Base-by-base conservation (phyloP, 305 asterid genomes). In the Fraxinus dipetala region DNA sequence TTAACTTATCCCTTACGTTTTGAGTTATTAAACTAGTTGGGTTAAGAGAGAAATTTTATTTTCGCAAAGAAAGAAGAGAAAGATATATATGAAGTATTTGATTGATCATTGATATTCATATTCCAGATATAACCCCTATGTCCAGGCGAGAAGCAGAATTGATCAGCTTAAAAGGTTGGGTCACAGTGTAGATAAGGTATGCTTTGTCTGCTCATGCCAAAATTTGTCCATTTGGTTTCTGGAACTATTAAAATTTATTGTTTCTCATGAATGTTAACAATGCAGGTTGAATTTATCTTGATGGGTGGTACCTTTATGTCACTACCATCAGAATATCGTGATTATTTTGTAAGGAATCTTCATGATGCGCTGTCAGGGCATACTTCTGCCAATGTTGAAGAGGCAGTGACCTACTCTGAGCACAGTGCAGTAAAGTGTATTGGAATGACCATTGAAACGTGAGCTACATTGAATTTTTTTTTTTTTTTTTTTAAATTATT, bases 221-320 rank as follows among this genome's bases (percentile, higher is more conserved):
- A 82, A 65, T 83, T 78, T 59, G 61, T 83, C 67, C 73, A 26
- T 75, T 80, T 16, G 73, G 30, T 77, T 78, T 70, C 45, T 35
- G 79, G 30, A 38, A 69, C 43, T 36, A 22, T 51, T 7, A 70
- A 18, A n/a, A 16, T 24, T 59, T 36, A 3, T 77, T 35, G 67
- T 80, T 72, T 75, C 70, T 78, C 45, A 59, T 69, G 75, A 79
- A 14, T 86, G 85, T 72, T 83, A 43, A 36, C 79, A 77, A 20
- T 79, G 81, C 90, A 95, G 99, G 98, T 96, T 82, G 99, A 96
- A 74, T 96, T 96, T 87, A 96, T 96, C 86, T 87, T 96, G 91
- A 96, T 96, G 98, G 98, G 99, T 81, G 99, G 98, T 63, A 96
- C 99, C 77, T 96, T 96, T 88, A 94, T 94, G 99, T 96, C 99